Evolutionary conservation across 805 yeast species (phyloP).

Genomic region (Debaryomyces hansenii): DNA sequence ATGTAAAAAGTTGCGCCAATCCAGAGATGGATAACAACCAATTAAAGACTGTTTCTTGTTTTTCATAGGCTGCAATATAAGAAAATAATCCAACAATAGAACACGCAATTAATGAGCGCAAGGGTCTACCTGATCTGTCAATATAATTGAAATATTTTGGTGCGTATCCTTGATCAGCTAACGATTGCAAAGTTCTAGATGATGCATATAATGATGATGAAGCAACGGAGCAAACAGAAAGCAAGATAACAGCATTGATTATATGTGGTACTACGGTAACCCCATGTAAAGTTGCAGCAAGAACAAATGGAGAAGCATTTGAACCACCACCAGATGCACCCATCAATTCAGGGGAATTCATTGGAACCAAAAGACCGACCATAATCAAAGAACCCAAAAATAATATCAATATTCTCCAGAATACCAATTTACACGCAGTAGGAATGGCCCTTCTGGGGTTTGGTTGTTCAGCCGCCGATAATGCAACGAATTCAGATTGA

Average conservation of each 20-base stretch:
- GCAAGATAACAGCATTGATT: conserved; percentile 40
- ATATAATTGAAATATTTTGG: conserved; percentile 39
- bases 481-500: conserved; percentile 32
- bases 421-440: conserved; percentile 40
- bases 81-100: conserved; percentile 37
- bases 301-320: conserved; percentile 43
- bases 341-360: conserved; percentile 30
- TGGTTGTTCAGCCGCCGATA: conserved; percentile 26
- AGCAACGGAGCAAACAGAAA: conserved; percentile 43
- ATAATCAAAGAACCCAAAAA: conserved; percentile 40
- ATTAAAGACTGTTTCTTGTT: conserved; percentile 38
- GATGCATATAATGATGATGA: conserved; percentile 44
- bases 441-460: conserved; percentile 36
- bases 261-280: conserved; percentile 38
- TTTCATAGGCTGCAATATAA: conserved; percentile 41
- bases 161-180: conserved; percentile 43
- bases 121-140: conserved; percentile 42
- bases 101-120: conserved; percentile 33
- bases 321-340: conserved; percentile 32
- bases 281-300: conserved; percentile 41
- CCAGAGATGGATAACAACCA: conserved; percentile 47
- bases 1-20: conserved; percentile 42
- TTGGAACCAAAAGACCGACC: conserved; percentile 42
- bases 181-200: conserved; percentile 42
- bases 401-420: conserved; percentile 36